phyloP scores from a whole-genome alignment of 116 monocot species.

The Dioscorea cayenensis region DNA sequence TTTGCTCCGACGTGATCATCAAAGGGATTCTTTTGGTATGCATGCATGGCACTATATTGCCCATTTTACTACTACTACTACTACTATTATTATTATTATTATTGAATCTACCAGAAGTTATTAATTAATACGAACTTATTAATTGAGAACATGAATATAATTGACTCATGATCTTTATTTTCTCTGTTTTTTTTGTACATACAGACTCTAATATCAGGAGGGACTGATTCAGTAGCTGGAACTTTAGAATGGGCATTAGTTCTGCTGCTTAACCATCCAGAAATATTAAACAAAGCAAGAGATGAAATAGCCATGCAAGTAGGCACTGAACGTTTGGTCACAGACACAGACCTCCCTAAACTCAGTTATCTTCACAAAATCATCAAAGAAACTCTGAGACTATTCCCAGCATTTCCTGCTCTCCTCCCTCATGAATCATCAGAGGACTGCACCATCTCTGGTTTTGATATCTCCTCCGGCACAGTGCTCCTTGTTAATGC shows the following conservation, averaged over 20 bases:
- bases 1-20: background rate
- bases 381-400: conserved; percentile 22
- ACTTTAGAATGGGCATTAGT: conserved; percentile 37
- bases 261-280: conserved; percentile 33
- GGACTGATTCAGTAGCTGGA: conserved; percentile 10
- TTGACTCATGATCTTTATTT: too few species aligned
- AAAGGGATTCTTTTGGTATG: background rate
- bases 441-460: conserved; percentile 11
- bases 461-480: conserved; percentile 11
- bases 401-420: conserved; percentile 12
- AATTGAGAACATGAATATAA: too few species aligned
- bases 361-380: conserved; percentile 17
- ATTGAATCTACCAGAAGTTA: too few species aligned
- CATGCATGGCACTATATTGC: too few species aligned
- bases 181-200: background rate
- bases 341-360: conserved; percentile 10
- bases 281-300: conserved; percentile 2
- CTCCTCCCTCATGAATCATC: conserved; percentile 26
- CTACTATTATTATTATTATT: background rate
- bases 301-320: conserved; percentile 10
- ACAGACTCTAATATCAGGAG: conserved; percentile 18
- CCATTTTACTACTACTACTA: too few species aligned
- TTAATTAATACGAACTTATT: too few species aligned
- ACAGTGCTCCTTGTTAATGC: conserved; percentile 22
- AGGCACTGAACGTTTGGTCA: conserved; percentile 8